A percentile compares a stretch with the other conserved stretches of the same genome.
Evolutionary conservation across 106 monocot genomes (phyloP).

Genomic region (Platanthera zijinensis): DNA sequence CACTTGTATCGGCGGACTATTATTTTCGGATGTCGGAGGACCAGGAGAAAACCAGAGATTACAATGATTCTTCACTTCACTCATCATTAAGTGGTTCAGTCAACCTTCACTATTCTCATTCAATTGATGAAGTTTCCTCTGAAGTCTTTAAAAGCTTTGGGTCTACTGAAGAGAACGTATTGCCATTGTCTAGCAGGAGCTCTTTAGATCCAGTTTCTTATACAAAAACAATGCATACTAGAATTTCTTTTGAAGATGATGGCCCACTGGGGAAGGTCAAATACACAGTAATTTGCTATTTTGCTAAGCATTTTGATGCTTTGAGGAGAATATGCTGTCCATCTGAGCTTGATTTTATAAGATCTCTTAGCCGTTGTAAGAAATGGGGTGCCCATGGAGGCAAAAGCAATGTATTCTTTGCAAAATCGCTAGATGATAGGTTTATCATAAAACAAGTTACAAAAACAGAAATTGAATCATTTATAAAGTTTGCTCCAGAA

Average conservation of each 20-base stretch:
- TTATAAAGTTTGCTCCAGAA: constrained; percentile 75
- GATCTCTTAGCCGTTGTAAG: constrained; percentile 94
- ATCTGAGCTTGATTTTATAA: constrained; percentile 76
- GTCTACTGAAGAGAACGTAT: constrained; percentile 39
- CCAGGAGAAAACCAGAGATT: constrained; percentile 33
- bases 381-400: constrained; percentile 95
- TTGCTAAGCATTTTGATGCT: constrained; percentile 65
- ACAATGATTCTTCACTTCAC: constrained; percentile 25
- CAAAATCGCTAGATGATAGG: constrained; percentile 92
- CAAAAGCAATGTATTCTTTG: constrained; percentile 98
- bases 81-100: constrained; percentile 25
- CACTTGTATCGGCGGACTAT: constrained; percentile 64
- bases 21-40: constrained; percentile 53
- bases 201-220: constrained; percentile 30
- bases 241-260: constrained; percentile 72
- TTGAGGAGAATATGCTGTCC: constrained; percentile 77
- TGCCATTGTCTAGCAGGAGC: constrained; percentile 37
- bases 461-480: constrained; percentile 82
- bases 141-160: constrained; percentile 46
- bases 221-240: constrained; percentile 51
- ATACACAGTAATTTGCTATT: constrained; percentile 82
- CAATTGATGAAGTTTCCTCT: constrained; percentile 38
- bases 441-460: constrained; percentile 97
- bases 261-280: constrained; percentile 58
- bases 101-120: constrained; percentile 22